Conservation (phyloP, 768 basidiomycete genomes). For the Basidioascus undulatus region DNA sequence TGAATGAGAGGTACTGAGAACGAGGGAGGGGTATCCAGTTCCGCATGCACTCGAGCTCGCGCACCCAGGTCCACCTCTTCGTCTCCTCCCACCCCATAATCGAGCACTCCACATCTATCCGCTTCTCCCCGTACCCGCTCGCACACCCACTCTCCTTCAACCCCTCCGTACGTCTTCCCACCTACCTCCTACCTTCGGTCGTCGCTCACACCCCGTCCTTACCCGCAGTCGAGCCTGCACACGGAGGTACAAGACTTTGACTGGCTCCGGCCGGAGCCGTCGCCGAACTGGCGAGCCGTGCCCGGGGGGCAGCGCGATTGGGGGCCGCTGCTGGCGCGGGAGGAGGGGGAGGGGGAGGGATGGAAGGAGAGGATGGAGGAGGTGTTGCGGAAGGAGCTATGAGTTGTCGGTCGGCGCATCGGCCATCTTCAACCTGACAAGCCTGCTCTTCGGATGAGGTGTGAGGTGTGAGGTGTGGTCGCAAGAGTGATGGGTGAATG, state of each 20-base stretch:
- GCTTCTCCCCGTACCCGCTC: conserved; percentile 44
- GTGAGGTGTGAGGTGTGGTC: no score
- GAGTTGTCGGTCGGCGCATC: no score
- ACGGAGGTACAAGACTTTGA: conserved; percentile 59
- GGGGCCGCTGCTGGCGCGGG: no score
- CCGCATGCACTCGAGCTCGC: conserved; percentile 54
- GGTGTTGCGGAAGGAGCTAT: no score
- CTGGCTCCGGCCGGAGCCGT: conserved; percentile 47
- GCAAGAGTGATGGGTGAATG: no score
- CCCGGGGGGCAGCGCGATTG: neutral
- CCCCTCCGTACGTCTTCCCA: neutral
- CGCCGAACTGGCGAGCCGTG: conserved; percentile 42
- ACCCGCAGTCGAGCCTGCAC: conserved; percentile 19
- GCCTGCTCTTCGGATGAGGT: no score
- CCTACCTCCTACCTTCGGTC: neutral
- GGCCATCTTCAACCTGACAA: no score
- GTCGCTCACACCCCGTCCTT: neutral
- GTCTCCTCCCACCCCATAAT: conserved; percentile 51
- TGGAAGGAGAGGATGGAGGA: no score
- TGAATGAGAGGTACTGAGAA: no score
- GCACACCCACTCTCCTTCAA: neutral
- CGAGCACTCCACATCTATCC: conserved; percentile 39
- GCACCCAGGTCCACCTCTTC: conserved; percentile 39
- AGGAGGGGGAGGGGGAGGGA: no score
- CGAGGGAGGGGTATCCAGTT: no score